Base-by-base conservation (phyloP, 495 filamentous ascomycete species). In the Cudoniella acicularis region DNA sequence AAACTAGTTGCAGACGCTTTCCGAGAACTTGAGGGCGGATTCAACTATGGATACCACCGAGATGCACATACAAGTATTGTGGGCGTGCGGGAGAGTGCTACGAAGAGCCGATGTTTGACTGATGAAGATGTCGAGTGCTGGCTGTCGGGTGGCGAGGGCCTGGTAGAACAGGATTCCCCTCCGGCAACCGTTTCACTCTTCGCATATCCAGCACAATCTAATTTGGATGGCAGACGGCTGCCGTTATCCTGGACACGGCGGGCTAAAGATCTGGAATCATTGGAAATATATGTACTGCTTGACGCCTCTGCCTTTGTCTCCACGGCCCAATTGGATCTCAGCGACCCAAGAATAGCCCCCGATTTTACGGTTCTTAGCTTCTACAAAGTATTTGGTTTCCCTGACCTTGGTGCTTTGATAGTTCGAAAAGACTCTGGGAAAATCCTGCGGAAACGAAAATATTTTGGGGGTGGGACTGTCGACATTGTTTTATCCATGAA, bases 381-480 rank as follows among this genome's bases (percentile, higher is more conserved):
- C 64, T 95, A 96, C 72, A 98, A 98, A 71, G 94, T 98, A 21
- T 98, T 97, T 69, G 93, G 93, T 3, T 96, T 96, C 64, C 93
- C 93, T 0, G 90, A 98, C 66, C 73, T 98, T 0, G 93, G 93
- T 6, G 93, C 87, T 2, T 74, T 98, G 68, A 87, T 98, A 52
- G 86, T 97, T 9, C 81, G 87, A 43, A 90, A 91, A 59, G 77
- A 77, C 30, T 79, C 87, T n/a, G 83, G 78, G 0, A 66, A 73
- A 21, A 74, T 88, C 1, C 83, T 96, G 43, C 70, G 74, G 41
- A 74, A 77, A 22, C 82, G 91, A 45, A 81, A 73, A 62, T 98
- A 93, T 66, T 98, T 98, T 69, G 93, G 93, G 1, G 93, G 93
- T n/a, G 93, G 93, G 4, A 98, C 93, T 0, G 92, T 96, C 1